These are phyloP conservation scores for Tulasnella sp. DNA, from an alignment of 768 basidiomycete species.

Conservation along the genomic window DNA sequence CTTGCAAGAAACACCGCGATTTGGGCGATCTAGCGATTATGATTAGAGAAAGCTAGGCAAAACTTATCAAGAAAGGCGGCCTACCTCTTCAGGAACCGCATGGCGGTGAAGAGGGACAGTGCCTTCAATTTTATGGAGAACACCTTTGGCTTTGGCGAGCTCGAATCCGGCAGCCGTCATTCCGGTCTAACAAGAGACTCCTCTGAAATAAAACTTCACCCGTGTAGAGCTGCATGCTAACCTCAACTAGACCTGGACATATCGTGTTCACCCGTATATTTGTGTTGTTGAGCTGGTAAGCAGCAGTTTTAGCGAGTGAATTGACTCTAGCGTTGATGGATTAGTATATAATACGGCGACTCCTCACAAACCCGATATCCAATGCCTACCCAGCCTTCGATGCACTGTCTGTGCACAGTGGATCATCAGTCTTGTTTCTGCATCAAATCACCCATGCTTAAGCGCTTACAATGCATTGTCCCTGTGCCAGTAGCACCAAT, in stretches of 20 bases:
- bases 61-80: neutral
- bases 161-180: conserved; percentile 78
- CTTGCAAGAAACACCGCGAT: conserved; percentile 68
- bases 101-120: conserved; percentile 74
- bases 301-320: conserved; percentile 70
- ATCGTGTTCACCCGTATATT: conserved; percentile 83
- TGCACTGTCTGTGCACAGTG: neutral
- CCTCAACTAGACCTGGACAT: conserved; percentile 82
- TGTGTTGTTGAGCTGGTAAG: conserved; percentile 64
- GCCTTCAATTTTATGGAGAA: conserved; percentile 62
- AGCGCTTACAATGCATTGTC: conserved; percentile 2
- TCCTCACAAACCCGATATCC: neutral
- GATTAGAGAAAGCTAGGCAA: too few relatives aligned
- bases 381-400: neutral
- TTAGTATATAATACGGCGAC: too few relatives aligned
- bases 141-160: conserved; percentile 61
- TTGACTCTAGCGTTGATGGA: too few relatives aligned
- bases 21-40: conserved; percentile 53
- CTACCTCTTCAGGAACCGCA: conserved; percentile 53
- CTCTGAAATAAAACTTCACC: neutral
- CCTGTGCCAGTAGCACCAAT: conserved; percentile 4
- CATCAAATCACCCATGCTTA: too few relatives aligned
- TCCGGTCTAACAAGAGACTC: conserved; percentile 40
- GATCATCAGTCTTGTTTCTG: too few relatives aligned
- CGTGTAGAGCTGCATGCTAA: conserved; percentile 12